Evolutionary conservation across 805 yeast genomes (phyloP), one percentile per base, ranked within the genome.

Genomic region (Debaryomyces hansenii): DNA sequence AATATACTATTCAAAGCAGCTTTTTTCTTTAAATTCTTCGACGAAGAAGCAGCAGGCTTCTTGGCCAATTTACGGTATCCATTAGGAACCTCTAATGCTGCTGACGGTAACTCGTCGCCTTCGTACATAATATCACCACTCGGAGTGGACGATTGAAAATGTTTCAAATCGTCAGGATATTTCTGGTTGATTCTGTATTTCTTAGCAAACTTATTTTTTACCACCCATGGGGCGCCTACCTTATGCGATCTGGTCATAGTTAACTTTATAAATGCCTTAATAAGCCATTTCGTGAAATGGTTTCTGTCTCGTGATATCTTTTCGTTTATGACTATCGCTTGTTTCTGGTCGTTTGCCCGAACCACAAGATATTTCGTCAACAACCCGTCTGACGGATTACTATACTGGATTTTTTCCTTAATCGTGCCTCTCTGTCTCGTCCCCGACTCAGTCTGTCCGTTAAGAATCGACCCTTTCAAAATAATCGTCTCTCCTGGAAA

Each of bases 161-260:
- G 74, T 47, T 69, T 70, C 46, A 84, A 64, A 46, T 82, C 78
- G 5, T 77, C 73, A 1, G 89, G 89, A 53, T 75, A 78, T 34
- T 75, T 83, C 14, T 74, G 70, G 9, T 85, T 78, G 15, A 89
- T 86, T 53, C 87, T 69, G 62, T 84, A 89, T 55, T 77, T 77
- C 46, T 73, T 74, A 0, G 94, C 94, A 63, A 80, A 89, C 53
- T 84, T 83, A 20, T 80, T 82, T 60, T 85, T 87, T 12, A 94
- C 94, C 16, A 92, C 83, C 98, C 98, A 94, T 2, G 98, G 98
- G 2, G 97, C 92, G 3, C 98, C 97, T 37, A 84, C 74, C 74
- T 87, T 88, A 45, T 85, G 78, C 1, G 91, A 87, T 46, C 96
- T 80, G 6, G 86, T 75, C 61, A 89, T 77, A 38, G 89, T 78